Base-by-base conservation (phyloP, 2,329 filamentous ascomycete genomes). In the Cladorrhinum sp. region DNA sequence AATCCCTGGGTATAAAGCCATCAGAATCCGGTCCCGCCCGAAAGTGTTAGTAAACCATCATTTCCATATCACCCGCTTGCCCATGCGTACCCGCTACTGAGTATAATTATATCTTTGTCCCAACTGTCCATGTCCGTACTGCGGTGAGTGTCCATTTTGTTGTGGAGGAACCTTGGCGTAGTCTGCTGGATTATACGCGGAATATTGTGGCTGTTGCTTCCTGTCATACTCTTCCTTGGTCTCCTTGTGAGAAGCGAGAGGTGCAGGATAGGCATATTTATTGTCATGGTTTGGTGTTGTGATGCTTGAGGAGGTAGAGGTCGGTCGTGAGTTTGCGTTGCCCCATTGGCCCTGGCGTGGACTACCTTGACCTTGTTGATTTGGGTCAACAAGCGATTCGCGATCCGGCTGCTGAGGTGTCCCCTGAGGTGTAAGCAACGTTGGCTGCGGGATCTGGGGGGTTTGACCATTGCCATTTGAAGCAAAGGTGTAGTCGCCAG, bases 401-500 rank as follows among this genome's bases (percentile, higher is more conserved):
- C 71, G n/a, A 75, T 74, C 0, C 67, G 67, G 1, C 71, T 70
- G 36, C n/a, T n/a, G n/a, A 60, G 55, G 39, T 46, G 62, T 18
- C 59, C 64, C 18, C 4, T 56, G 39, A 18, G 36, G 21, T 9
- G 55, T 8, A 8, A 48, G 64, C 1, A 73, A 66, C 20, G 73
- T 73, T 3, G 69, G 68, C 1, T 64, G 67, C 20, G 69, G 69
- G 4, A 18, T 64, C 64, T 6, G 73, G 69, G 8, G 71, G 71
- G 2, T 62, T 21, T 53, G 51, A 18, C 55, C 76, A 73, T 0
- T 62, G 12, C 52, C 55, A 9, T 26, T 54, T 20, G 61, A 21
- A 46, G n/a, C 68, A 50, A 81, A 73, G 64, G 77, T 79, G 67
- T 74, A 81, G 66, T 85, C 82, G 21, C 82, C 82, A 0, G 77